Base-by-base conservation (phyloP, 306 rosid genomes). In the Prunus mira region DNA sequence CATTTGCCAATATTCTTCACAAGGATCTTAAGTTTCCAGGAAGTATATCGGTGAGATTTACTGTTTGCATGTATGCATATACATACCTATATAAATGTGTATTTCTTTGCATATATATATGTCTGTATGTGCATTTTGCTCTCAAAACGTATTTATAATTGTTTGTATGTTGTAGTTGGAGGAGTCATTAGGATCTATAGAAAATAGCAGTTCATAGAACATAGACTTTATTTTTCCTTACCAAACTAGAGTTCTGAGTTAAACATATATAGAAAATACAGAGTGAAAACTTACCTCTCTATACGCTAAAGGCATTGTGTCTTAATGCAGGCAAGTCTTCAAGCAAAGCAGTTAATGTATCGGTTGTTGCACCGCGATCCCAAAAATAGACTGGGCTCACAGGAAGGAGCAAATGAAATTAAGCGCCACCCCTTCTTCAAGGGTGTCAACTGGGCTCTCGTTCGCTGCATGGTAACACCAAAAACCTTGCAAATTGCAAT, bases 1-100 rank as follows among this genome's bases (percentile, higher is more conserved):
- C 99, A 32, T 95, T 95, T 67, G 82, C 96, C 79, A 92, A 95
- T 69, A 87, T 95, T 87, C 99, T 95, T 76, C 99, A 89, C 62
- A 95, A 95, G 86, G 99, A 95, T 84, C 93, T 95, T 65, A 95
- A 89, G 77, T 95, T 95, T 86, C 93, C 99, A 65, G 84, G 85
- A 82, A 89, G 93, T 27, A 86, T 82, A 88, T 84, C 72, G 82
- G 99, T 95, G 72, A 86, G 85, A 38, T 61, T 65, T 41, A 34
- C 73, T 20, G 67, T 50, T 74, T 54, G 34, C 17, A 5, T 61
- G 17, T 41, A 54, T 19, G 41, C 56, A 43, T 51, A 43, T 41
- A 34, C 47, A 43, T 17, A 51, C 13, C 47, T 63, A 45, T 45
- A 61, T 41, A 51, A 14, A 46, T n/a, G 18, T 60, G 45, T 10